Conservation (phyloP, 192 early-diverging fungal genomes). For the Cladochytrium replicatum region DNA sequence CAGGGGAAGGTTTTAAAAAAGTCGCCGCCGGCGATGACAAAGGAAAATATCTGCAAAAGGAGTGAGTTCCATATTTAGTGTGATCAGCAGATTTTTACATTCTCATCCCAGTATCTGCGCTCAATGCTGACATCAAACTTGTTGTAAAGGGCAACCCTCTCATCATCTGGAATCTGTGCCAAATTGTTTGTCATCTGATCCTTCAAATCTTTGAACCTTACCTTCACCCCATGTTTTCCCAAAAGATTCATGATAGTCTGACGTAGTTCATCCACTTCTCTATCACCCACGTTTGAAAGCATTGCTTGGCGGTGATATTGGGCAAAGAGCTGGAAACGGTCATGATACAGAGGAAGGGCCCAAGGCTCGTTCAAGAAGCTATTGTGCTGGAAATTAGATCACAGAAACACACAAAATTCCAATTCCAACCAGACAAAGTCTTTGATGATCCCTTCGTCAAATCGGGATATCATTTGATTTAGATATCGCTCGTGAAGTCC, state of each 20-base stretch:
- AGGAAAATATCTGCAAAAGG: too few relatives aligned
- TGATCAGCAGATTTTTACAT: too few relatives aligned
- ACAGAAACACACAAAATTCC: background rate
- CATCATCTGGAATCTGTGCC: constrained; percentile 22
- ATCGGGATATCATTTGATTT: constrained; percentile 36
- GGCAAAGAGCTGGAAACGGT: constrained; percentile 33
- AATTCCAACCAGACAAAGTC: constrained; percentile 37
- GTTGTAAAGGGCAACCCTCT: constrained; percentile 30
- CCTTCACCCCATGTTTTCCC: constrained; percentile 4
- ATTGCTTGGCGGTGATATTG: constrained; percentile 13
- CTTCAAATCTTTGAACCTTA: constrained; percentile 7
- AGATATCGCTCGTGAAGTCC: constrained; percentile 41
- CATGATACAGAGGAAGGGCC: constrained; percentile 44
- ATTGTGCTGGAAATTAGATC: background rate
- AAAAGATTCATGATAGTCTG: constrained; percentile 24
- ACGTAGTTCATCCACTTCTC: constrained; percentile 7
- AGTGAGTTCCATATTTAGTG: too few relatives aligned
- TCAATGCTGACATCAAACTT: constrained; percentile 30
- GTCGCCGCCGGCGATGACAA: too few relatives aligned
- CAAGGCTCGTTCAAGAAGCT: constrained; percentile 42
- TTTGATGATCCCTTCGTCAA: constrained; percentile 44
- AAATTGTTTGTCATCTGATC: background rate
- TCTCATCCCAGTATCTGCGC: constrained; percentile 23
- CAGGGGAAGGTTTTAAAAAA: too few relatives aligned
- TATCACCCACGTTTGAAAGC: constrained; percentile 9